Evolutionary conservation across 2,329 filamentous ascomycete genomes (phyloP).

Genomic region (Alternaria dauci): DNA sequence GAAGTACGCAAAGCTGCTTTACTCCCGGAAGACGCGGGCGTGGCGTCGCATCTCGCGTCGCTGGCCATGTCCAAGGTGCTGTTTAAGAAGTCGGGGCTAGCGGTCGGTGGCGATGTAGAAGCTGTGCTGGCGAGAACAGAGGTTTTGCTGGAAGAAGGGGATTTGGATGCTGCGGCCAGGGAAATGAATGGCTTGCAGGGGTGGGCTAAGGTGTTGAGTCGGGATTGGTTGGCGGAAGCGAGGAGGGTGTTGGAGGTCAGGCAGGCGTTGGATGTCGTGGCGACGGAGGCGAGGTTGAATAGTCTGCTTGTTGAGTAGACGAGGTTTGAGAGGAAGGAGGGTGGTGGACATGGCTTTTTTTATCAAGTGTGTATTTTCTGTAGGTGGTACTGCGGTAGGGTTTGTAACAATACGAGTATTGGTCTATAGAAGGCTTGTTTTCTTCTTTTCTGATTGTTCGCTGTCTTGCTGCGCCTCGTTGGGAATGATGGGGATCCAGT

Average conservation of each 20-base stretch:
- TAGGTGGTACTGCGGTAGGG: too few species aligned
- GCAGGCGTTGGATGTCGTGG: constrained; percentile 95
- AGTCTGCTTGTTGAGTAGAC: constrained; percentile 79
- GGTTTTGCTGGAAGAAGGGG: constrained; percentile 88
- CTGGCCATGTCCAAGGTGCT: constrained; percentile 90
- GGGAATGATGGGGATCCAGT: too few species aligned
- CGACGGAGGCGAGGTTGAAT: constrained; percentile 87
- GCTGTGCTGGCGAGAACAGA: constrained; percentile 90
- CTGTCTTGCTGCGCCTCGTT: too few species aligned
- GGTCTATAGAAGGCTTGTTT: too few species aligned
- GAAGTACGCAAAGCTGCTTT: constrained; percentile 96
- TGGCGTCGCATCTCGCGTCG: constrained; percentile 92
- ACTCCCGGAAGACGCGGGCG: constrained; percentile 90
- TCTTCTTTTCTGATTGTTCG: too few species aligned
- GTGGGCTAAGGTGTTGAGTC: constrained; percentile 94
- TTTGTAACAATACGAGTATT: too few species aligned
- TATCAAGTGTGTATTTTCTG: too few species aligned
- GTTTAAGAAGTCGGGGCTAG: constrained; percentile 85
- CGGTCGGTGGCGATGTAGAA: constrained; percentile 88
- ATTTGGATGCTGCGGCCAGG: constrained; percentile 87
- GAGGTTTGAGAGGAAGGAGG: too few species aligned
- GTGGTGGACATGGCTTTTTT: too few species aligned
- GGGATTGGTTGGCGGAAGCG: constrained; percentile 92
- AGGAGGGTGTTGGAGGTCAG: constrained; percentile 92
- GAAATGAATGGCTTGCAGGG: constrained; percentile 94